phyloP scores from a whole-genome alignment of 768 basidiomycete genomes.

The Mycena pura region DNA sequence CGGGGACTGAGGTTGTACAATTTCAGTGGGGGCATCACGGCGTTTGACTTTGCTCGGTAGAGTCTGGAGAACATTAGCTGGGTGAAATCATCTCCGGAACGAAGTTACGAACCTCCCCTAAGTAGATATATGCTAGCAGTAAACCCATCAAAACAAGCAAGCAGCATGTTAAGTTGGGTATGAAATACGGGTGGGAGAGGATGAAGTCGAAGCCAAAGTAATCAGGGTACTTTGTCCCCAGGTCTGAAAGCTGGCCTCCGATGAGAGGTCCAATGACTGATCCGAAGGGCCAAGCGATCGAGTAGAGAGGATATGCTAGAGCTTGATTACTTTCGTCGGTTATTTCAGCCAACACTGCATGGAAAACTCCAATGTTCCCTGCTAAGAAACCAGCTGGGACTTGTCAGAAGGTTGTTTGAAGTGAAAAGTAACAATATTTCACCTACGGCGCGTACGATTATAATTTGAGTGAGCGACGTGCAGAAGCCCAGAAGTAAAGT shows the following conservation, averaged over 20 bases:
- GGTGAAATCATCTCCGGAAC: constrained; percentile 16
- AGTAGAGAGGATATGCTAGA: constrained; percentile 61
- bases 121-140: constrained; percentile 49
- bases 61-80: no score
- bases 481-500: constrained; percentile 66
- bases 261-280: constrained; percentile 64
- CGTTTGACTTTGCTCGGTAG: constrained; percentile 42
- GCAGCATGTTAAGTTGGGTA: constrained; percentile 59
- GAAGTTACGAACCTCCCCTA: constrained; percentile 55
- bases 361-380: constrained; percentile 67
- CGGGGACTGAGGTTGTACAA: neutral
- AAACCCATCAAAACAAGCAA: constrained; percentile 47
- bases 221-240: constrained; percentile 52
- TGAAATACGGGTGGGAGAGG: constrained; percentile 61
- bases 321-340: constrained; percentile 66
- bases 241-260: constrained; percentile 65
- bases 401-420: neutral
- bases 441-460: constrained; percentile 36
- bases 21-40: constrained; percentile 12
- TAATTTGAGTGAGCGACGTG: constrained; percentile 48
- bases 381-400: constrained; percentile 60
- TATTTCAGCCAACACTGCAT: constrained; percentile 65
- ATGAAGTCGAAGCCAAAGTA: constrained; percentile 53
- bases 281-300: constrained; percentile 64
- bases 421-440: neutral